Evolutionary conservation across 352 stramenopile species (phyloP).

Genomic region (Globisporangium echinulatum): DNA sequence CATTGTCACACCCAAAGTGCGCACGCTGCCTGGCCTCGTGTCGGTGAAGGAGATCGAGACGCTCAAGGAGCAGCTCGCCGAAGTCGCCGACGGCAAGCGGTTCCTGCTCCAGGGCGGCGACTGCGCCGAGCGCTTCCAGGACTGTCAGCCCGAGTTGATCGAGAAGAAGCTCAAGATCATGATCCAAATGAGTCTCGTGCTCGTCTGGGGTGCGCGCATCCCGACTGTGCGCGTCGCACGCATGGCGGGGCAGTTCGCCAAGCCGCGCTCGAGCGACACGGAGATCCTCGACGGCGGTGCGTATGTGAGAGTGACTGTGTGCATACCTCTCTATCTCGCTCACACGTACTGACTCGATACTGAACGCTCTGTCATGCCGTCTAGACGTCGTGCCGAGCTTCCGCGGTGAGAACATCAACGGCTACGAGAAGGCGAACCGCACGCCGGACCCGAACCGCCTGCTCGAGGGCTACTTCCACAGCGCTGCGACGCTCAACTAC

Average conservation of each 20-base stretch:
- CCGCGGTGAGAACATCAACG: constrained; percentile 98
- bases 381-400: constrained; percentile 93
- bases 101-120: constrained; percentile 98
- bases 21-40: constrained; percentile 87
- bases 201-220: constrained; percentile 97
- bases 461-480: constrained; percentile 97
- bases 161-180: constrained; percentile 94
- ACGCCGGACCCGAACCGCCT: constrained; percentile 92
- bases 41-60: constrained; percentile 94
- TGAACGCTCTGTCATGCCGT: neutral
- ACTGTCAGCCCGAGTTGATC: constrained; percentile 82
- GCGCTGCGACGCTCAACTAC: constrained; percentile 96
- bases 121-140: constrained; percentile 96
- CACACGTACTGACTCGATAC: neutral
- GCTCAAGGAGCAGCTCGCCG: constrained; percentile 88
- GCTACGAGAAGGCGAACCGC: constrained; percentile 89
- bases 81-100: constrained; percentile 93
- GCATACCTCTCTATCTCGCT: neutral
- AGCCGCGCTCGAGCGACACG: constrained; percentile 93
- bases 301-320: neutral
- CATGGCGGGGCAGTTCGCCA: constrained; percentile 98
- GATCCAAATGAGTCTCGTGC: constrained; percentile 96
- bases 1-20: constrained; percentile 28
- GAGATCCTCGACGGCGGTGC: constrained; percentile 89
- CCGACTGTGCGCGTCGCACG: constrained; percentile 95